Evolutionary conservation across 2,329 filamentous ascomycete genomes (phyloP), one percentile per base, ranked within the genome.

Genomic region (Calonectria multiphialidica): DNA sequence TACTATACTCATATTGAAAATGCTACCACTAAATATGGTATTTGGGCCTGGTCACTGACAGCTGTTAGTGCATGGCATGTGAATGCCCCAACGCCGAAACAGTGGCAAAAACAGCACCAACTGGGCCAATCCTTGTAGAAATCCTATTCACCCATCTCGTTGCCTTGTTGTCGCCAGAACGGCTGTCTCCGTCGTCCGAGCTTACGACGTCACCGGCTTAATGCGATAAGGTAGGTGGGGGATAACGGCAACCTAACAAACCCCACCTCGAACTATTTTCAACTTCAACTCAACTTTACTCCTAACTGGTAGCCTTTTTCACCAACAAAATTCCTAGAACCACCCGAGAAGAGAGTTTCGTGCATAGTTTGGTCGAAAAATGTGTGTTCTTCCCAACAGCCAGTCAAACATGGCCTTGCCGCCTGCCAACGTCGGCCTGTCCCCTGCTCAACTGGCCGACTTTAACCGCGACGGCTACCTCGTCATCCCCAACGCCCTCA

Each of bases 401-500:
- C 16, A 28, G 37, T 37, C 53, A 15, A 37, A 15, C 12, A 40
- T 33, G 35, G 33, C n/a, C 16, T 40, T 59, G 53, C 53, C 53
- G 16, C 53, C 35, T 23, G 50, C 33, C 73, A 57, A 67, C 70
- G 7, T 61, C 18, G 93, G 93, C 69, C 93, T 98, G 70, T 93
- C 93, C 18, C 83, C 91, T 50, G 87, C 90, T 37, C 95, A 98
- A 81, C 86, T 97, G 57, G 82, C 89, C 61, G 87, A 89, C 80
- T 98, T 97, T 88, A 83, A 93, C 77, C 87, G 90, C 63, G 94
- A 98, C 86, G 97, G 97, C 85, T 98, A 97, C 86, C 93, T 98
- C 72, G 90, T 98, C 79, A 90, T 99, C 78, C 94, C 94, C 1
- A 85, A 93, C 80, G 96, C 94, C 68, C 90, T 98, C 47, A 88